phyloP scores from a whole-genome alignment of 2,329 filamentous ascomycete genomes.

The Penicillium sp. region DNA sequence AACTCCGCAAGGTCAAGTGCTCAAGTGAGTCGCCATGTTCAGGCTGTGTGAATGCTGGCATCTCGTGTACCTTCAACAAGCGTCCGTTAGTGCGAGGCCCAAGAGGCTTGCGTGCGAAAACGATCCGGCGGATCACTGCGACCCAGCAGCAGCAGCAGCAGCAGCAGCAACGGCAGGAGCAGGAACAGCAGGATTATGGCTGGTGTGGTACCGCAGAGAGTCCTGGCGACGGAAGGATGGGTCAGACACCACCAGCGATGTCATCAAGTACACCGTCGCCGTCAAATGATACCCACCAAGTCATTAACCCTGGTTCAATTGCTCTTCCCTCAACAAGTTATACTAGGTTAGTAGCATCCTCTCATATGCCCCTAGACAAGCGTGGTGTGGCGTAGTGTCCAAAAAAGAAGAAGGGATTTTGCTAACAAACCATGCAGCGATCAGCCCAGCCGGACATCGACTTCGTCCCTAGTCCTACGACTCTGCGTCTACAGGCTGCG shows the following conservation, averaged over 20 bases:
- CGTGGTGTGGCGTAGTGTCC: background rate
- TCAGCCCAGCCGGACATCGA: background rate
- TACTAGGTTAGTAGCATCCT: background rate
- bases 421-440: background rate
- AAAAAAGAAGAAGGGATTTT: background rate
- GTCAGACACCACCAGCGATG: background rate
- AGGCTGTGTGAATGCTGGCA: constrained; percentile 1
- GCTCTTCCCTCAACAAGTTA: background rate
- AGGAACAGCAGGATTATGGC: background rate
- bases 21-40: constrained; percentile 6
- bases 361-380: background rate
- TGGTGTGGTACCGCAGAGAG: background rate
- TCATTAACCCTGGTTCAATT: background rate
- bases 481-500: constrained; percentile 7
- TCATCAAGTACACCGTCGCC: background rate
- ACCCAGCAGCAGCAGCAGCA: constrained; percentile 6
- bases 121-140: constrained; percentile 8
- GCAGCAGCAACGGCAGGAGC: background rate
- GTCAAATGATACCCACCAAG: background rate
- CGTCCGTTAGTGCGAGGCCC: constrained; percentile 8
- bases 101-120: background rate
- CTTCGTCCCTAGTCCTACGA: background rate
- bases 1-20: constrained; percentile 9
- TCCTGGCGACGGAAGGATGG: background rate
- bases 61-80: constrained; percentile 8